Conservation (phyloP, 768 basidiomycete genomes). For the Hygrophoropsis aurantiaca region DNA sequence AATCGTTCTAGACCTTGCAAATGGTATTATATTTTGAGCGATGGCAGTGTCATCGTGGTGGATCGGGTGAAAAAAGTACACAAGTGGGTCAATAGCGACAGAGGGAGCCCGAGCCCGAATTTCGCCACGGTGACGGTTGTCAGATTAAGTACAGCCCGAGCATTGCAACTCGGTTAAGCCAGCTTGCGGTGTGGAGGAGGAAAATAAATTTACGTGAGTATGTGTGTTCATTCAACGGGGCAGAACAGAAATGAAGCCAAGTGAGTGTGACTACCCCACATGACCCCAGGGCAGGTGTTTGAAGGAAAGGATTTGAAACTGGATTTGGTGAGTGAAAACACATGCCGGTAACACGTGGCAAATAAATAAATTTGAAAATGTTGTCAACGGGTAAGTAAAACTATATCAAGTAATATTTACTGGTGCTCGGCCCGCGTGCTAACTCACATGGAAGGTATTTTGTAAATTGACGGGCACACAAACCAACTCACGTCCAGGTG, state of each 20-base stretch:
- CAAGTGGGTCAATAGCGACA: no score
- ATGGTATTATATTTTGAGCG: no score
- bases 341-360: constrained; percentile 1
- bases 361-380: no score
- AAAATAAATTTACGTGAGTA: constrained; percentile 1
- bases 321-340: constrained; percentile 6
- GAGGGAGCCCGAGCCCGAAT: no score
- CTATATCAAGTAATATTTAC: not conserved
- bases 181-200: not conserved
- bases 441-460: constrained; percentile 22
- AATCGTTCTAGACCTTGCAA: no score
- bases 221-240: not conserved
- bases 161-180: no score
- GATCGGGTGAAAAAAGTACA: no score
- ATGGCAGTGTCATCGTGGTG: no score
- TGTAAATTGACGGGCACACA: constrained; percentile 11
- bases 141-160: no score
- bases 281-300: not conserved
- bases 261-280: constrained; percentile 1
- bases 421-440: constrained; percentile 18
- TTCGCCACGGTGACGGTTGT: no score
- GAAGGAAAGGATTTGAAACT: constrained; percentile 5
- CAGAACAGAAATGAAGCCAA: not conserved
- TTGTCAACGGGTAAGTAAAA: no score
- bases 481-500: constrained; percentile 13